Base-by-base conservation (phyloP, 768 basidiomycete species). In the button mushroom (Agaricus bisporus) region DNA sequence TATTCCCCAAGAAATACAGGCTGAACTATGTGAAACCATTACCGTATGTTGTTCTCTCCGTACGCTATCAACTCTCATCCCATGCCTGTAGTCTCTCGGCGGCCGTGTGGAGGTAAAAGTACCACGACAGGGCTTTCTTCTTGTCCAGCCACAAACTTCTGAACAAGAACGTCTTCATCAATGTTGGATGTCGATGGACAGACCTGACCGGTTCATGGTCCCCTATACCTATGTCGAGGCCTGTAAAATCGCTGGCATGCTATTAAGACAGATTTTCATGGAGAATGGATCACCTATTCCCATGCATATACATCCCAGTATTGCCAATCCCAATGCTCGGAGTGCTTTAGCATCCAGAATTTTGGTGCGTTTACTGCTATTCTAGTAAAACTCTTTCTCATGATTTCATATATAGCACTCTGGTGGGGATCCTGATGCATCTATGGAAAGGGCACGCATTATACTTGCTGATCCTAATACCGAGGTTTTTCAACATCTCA, bases 211-310 rank as follows among this genome's bases (percentile, higher is more conserved):
- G 52, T 77, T 81, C 64, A 87, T 91, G 57, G 88, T 91, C 41
- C 88, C 88, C 7, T 85, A 85, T 64, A 87, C 86, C 47, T 91
- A 82, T 63, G 81, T 91, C 14, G 87, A 90, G 36, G 86, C 88
- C n/a, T 91, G 89, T 70, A 88, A 86, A 66, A 78, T 85, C n/a
- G 79, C 81, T 0, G 83, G 85, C 11, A 82, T 80, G 76, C 66
- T 88, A 12, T 62, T 91, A 49, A 86, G 80, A 66, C 88, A 90
- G 61, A 86, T 91, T 32, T 91, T 91, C 56, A 68, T 82, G 14
- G 82, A 87, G 55, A 72, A 83, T 32, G 84, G 81, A 4, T 63
- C 59, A 3, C 80, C 87, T 1, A 84, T 89, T 54, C 74, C 77
- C 26, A 87, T 91, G 78, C 86, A 90, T 61, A 88, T 91, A 46